A percentile compares a stretch with the other conserved stretches of the same genome.
Evolutionary conservation across 2,329 filamentous ascomycete species (phyloP).

Genomic region (Diaporthe batatas): DNA sequence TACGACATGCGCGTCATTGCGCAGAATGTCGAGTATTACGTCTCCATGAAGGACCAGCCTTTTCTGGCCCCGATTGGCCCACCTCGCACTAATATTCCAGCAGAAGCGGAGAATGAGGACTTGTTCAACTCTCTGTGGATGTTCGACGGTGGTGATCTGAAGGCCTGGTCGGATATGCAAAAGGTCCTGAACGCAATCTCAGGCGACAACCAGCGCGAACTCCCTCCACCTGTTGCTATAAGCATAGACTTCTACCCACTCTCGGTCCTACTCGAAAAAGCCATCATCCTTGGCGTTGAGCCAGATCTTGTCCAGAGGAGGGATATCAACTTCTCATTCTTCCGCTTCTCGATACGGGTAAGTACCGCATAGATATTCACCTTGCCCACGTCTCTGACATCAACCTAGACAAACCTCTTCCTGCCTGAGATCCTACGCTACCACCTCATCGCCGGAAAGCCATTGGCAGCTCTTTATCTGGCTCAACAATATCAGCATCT

Average conservation of each 20-base stretch:
- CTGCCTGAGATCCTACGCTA: slow-evolving; percentile 88
- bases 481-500: slow-evolving; percentile 88
- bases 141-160: slow-evolving; percentile 88
- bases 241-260: slow-evolving; percentile 96
- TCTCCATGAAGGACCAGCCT: slow-evolving; percentile 89
- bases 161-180: slow-evolving; percentile 89
- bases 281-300: slow-evolving; percentile 90
- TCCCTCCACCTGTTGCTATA: slow-evolving; percentile 81
- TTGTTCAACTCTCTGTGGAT: slow-evolving; percentile 93
- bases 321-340: slow-evolving; percentile 90
- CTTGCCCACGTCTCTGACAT: slow-evolving; percentile 40
- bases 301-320: slow-evolving; percentile 93
- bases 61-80: slow-evolving; percentile 51
- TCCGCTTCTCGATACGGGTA: slow-evolving; percentile 89
- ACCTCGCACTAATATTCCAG: slow-evolving; percentile 46
- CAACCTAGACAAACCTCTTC: slow-evolving; percentile 85
- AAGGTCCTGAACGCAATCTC: slow-evolving; percentile 82
- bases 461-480: slow-evolving; percentile 83
- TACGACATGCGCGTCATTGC: slow-evolving; percentile 99
- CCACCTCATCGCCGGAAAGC: slow-evolving; percentile 81
- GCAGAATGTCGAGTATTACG: slow-evolving; percentile 96
- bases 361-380: slow-evolving; percentile 51
- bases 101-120: slow-evolving; percentile 57
- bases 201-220: slow-evolving; percentile 74
- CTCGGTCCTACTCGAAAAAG: slow-evolving; percentile 88